Base-by-base conservation (phyloP, 2,329 filamentous ascomycete species). In the Botrytis galanthina region DNA sequence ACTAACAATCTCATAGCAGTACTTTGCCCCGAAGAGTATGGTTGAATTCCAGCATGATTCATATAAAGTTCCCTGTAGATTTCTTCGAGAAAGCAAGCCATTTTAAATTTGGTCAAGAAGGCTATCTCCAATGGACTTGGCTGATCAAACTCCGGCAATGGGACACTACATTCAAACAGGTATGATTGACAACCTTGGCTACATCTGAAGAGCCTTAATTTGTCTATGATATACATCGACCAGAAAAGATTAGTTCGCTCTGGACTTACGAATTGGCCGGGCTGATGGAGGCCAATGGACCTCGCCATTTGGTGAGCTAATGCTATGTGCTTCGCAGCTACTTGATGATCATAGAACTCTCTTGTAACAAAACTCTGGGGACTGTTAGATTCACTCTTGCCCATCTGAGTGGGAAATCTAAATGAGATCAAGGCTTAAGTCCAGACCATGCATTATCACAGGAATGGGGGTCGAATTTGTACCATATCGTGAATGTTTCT, bases 281-380 rank as follows among this genome's bases (percentile, higher is more conserved):
- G 44, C 37, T 68, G n/a, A 57, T 68, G 64, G 26, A 68, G 35
- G 8, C 64, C 29, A n/a, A 68, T 68, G 22, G 64, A 51, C 14
- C 18, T 54, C 16, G 46, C 46, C 35, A 68, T 57, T 37, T 54
- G 32, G 6, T 37, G 51, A 35, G 64, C 64, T 39, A 32, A 46
- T 14, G 26, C 18, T 22, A 68, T 35, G 22, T 39, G 32, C 16
- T 37, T 37, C n/a, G n/a, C 46, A 37, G 42, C 16, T 16, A 68
- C 39, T 35, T 32, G 62, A 46, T 64, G 44, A 29, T 42, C 62
- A 37, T 48, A 48, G 14, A 66, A 66, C 9, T 35, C 29, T 51
- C 63, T 44, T 3, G n/a, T 66, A 48, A 51, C 46, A 51, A 26
- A 26, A 51, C 22, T 51, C 9, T 51, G 22, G 26, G 22, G 39